Evolutionary conservation across 768 basidiomycete species (phyloP).

Genomic region (Agaricus blazei): DNA sequence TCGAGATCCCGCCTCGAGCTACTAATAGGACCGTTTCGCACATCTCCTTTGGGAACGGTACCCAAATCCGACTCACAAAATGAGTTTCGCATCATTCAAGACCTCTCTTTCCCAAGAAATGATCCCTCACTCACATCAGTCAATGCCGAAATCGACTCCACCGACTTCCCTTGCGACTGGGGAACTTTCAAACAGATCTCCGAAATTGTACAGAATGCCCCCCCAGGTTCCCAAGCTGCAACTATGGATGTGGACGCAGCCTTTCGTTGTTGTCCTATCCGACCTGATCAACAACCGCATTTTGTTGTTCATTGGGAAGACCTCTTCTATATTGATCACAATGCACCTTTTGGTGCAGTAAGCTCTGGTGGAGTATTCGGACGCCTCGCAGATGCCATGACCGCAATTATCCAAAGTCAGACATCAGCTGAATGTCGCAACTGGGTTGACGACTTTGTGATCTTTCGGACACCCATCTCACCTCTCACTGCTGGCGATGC

Average conservation of each 20-base stretch:
- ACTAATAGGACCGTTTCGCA: too few species aligned
- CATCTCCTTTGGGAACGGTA: too few species aligned
- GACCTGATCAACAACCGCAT: slow-evolving; percentile 19
- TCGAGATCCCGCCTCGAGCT: too few species aligned
- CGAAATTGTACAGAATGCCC: slow-evolving; percentile 16
- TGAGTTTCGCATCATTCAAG: neutral
- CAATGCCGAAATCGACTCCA: slow-evolving; percentile 23
- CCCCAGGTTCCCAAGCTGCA: slow-evolving; percentile 26
- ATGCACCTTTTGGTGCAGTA: slow-evolving; percentile 22
- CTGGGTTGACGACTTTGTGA: slow-evolving; percentile 28
- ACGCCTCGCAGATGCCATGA: slow-evolving; percentile 24
- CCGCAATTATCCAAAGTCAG: slow-evolving; percentile 12
- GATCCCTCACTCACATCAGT: slow-evolving; percentile 19
- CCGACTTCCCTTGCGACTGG: slow-evolving; percentile 23
- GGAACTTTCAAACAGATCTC: slow-evolving; percentile 14
- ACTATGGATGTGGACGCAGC: slow-evolving; percentile 34
- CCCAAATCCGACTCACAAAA: too few species aligned
- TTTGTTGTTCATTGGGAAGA: slow-evolving; percentile 19
- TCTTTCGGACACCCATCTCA: slow-evolving; percentile 13
- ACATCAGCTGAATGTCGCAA: slow-evolving; percentile 10
- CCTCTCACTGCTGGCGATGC: neutral
- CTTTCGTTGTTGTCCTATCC: slow-evolving; percentile 27
- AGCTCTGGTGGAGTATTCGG: slow-evolving; percentile 28
- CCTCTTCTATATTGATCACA: slow-evolving; percentile 22
- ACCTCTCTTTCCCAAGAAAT: slow-evolving; percentile 23